These are phyloP conservation scores for Scutellaria galericulata DNA, from an alignment of 257 asterid genomes.

Conservation along the genomic window DNA sequence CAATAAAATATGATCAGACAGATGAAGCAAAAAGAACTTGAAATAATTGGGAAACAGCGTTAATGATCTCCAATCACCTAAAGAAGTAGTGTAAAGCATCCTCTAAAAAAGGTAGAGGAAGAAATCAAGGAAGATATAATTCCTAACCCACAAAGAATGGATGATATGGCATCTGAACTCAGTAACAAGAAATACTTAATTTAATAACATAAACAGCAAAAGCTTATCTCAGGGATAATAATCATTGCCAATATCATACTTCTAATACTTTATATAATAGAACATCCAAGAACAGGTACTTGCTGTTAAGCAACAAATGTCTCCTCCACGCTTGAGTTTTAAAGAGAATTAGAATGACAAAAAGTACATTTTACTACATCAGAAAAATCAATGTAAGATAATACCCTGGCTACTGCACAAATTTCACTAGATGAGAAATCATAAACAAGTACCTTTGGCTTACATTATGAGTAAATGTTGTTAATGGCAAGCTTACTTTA, in stretches of 20 bases:
- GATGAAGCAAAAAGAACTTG: slow-evolving; percentile 1
- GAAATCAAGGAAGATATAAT: slow-evolving; percentile 23
- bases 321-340: background rate
- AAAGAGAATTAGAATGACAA: background rate
- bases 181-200: slow-evolving; percentile 2
- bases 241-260: slow-evolving; percentile 2
- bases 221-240: slow-evolving; percentile 3
- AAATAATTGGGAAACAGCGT: slow-evolving; percentile 1
- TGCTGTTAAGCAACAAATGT: background rate
- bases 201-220: background rate
- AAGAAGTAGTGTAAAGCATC: background rate
- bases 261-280: slow-evolving; percentile 1
- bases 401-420: slow-evolving; percentile 11
- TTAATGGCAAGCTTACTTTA: background rate
- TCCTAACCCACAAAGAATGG: slow-evolving; percentile 21
- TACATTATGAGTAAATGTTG: background rate
- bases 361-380: background rate
- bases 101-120: background rate
- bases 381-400: background rate
- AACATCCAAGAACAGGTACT: background rate
- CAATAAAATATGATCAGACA: slow-evolving; percentile 9
- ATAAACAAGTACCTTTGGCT: background rate
- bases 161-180: slow-evolving; percentile 1
- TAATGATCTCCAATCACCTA: slow-evolving; percentile 18
- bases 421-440: slow-evolving; percentile 5